Evolutionary conservation across 2,329 filamentous ascomycete species (phyloP), one percentile per base, ranked within the genome.

Genomic region (Calonectria hawksworthii): DNA sequence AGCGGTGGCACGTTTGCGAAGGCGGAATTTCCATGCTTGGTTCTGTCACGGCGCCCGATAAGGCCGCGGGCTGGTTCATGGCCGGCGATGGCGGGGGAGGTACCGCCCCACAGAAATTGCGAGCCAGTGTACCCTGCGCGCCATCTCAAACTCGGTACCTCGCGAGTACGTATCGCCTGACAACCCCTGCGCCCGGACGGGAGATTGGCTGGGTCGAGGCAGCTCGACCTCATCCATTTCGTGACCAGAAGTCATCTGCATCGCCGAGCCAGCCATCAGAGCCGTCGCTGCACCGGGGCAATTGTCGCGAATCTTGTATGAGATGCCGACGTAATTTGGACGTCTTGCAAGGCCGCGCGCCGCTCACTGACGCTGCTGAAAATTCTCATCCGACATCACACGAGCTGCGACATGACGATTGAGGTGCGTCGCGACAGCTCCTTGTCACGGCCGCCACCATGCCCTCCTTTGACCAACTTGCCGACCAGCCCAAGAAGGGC

Each of bases 401-500:
- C 64, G 51, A 75, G 69, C 72, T 75, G 51, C 73, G 79, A 79
- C 65, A 81, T 81, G 80, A 80, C 74, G 77, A 76, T 80, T 81
- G 78, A 78, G 63, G 78, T 75, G 75, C 74, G 70, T 70, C 75
- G 77, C 73, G 75, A 77, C 73, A 77, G 59, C 68, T 73, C 73
- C 73, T 74, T 66, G 61, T 75, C 74, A 76, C 59, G 74, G 69
- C 52, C 78, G 70, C 70, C 75, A 86, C 65, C 74, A 91, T 91
- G 89, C 87, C 88, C 78, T 86, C 86, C 44, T 89, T 88, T 77
- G 86, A 88, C 78, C 86, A 87, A 78, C 82, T 83, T 59, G 63
- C 83, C 66, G 88, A 89, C 68, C 82, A 85, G 52, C 86, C 87
- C 38, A 91, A 89, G 81, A 92, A 91, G 84, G 88, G 86, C 28